A percentile compares a stretch with the other conserved stretches of the same genome.
phyloP scores from a whole-genome alignment of 352 stramenopile species.

The Phytophthora foliorum region DNA sequence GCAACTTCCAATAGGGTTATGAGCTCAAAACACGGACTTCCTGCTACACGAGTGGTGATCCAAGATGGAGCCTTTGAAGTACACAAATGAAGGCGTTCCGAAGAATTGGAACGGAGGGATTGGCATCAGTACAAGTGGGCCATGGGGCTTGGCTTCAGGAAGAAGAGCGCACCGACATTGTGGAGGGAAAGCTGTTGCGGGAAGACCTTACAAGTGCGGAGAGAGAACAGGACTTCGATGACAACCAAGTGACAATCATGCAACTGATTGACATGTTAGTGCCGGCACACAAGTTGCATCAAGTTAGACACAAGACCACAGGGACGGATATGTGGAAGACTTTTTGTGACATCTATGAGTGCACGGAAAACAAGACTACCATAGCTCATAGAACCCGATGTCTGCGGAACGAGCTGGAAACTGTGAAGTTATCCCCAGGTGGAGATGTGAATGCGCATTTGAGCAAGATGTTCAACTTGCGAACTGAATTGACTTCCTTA shows the following conservation, averaged over 20 bases:
- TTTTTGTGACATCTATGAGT: conserved; percentile 8
- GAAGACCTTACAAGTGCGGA: neutral
- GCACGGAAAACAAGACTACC: conserved; percentile 3
- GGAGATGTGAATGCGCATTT: conserved; percentile 17
- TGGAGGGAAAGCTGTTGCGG: neutral
- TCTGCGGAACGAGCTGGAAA: conserved; percentile 1
- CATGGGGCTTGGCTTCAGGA: neutral
- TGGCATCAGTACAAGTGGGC: neutral
- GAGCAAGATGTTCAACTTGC: conserved; percentile 22
- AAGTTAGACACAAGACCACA: conserved; percentile 13
- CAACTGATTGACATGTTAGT: conserved; percentile 5
- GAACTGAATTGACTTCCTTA: conserved; percentile 10
- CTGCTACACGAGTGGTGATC: neutral
- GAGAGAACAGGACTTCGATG: neutral
- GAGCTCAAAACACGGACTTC: neutral
- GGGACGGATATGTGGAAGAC: conserved; percentile 9
- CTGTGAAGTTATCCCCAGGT: neutral
- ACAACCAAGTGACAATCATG: neutral
- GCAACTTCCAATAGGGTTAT: too few species aligned
- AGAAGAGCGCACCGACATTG: neutral
- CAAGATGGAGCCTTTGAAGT: neutral
- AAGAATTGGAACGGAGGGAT: neutral
- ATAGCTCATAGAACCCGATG: conserved; percentile 3
- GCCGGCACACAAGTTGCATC: conserved; percentile 1
- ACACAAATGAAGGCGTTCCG: neutral